Conservation (phyloP, 106 monocot genomes). For the Dendrobium nobile region DNA sequence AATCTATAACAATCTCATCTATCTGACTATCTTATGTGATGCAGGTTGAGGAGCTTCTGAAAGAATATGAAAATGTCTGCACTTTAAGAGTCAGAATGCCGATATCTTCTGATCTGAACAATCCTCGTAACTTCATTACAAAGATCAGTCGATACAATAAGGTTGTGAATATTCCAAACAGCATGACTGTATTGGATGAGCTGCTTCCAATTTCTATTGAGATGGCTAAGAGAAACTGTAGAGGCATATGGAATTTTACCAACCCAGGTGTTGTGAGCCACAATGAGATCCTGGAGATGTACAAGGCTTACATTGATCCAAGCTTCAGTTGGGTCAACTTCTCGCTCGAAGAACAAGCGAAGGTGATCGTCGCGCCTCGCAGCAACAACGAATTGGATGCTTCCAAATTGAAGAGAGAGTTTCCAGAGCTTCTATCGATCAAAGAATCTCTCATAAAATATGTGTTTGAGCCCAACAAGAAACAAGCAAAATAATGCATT, state of each 20-base stretch:
- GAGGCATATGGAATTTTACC: conserved; percentile 35
- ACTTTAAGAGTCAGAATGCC: conserved; percentile 28
- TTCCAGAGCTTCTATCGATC: conserved; percentile 23
- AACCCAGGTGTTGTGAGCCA: conserved; percentile 30
- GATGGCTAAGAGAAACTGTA: conserved; percentile 28
- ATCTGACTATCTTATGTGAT: background rate
- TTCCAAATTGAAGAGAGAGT: conserved; percentile 24
- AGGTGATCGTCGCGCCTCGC: conserved; percentile 26
- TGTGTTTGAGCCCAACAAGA: conserved; percentile 32
- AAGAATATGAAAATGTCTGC: conserved; percentile 28
- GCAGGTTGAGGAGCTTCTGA: conserved; percentile 31
- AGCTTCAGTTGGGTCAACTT: conserved; percentile 23
- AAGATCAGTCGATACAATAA: conserved; percentile 28
- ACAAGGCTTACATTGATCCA: conserved; percentile 19
- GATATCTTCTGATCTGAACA: conserved; percentile 24
- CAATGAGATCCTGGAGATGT: conserved; percentile 33
- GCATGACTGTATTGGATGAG: conserved; percentile 30
- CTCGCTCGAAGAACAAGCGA: conserved; percentile 24
- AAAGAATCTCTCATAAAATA: conserved; percentile 27
- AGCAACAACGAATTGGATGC: conserved; percentile 33
- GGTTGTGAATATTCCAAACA: conserved; percentile 32
- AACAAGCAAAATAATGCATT: background rate
- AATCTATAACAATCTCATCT: background rate
- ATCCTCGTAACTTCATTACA: conserved; percentile 29
- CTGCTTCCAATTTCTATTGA: conserved; percentile 27